Evolutionary conservation across 768 basidiomycete species (phyloP).

Genomic region (Hypsizygus marmoreus): DNA sequence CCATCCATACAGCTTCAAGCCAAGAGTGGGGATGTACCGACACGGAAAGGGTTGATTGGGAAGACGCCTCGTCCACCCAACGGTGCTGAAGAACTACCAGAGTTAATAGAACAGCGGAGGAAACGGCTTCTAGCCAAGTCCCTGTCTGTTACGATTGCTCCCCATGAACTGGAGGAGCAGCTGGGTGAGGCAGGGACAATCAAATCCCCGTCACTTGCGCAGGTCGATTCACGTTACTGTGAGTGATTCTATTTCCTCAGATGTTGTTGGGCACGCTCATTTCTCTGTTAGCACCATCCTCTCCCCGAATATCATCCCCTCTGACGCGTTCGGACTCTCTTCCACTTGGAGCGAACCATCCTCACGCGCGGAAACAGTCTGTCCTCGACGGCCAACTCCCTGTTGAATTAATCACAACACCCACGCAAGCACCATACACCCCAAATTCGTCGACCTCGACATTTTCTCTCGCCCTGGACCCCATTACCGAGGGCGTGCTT

Average conservation of each 20-base stretch:
- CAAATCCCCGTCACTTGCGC: constrained; percentile 32
- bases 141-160: constrained; percentile 63
- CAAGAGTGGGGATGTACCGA: constrained; percentile 32
- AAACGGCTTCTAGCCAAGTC: constrained; percentile 61
- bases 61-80: constrained; percentile 27
- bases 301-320: constrained; percentile 43
- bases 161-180: constrained; percentile 45
- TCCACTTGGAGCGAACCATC: constrained; percentile 60
- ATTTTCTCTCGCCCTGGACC: constrained; percentile 49
- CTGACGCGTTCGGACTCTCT: constrained; percentile 54
- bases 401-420: constrained; percentile 33
- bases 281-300: constrained; percentile 27
- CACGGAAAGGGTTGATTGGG: constrained; percentile 61
- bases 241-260: constrained; percentile 14
- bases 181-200: constrained; percentile 30
- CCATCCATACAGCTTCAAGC: constrained; percentile 22
- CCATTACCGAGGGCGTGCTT: constrained; percentile 41
- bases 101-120: constrained; percentile 53
- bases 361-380: constrained; percentile 78
- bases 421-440: constrained; percentile 32
- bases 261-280: constrained; percentile 5
- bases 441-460: constrained; percentile 47
- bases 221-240: constrained; percentile 23
- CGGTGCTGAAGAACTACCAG: constrained; percentile 40
- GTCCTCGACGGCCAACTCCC: constrained; percentile 52